Evolutionary conservation across 345 rosid species (phyloP).

Genomic region (Isatis tinctoria): DNA sequence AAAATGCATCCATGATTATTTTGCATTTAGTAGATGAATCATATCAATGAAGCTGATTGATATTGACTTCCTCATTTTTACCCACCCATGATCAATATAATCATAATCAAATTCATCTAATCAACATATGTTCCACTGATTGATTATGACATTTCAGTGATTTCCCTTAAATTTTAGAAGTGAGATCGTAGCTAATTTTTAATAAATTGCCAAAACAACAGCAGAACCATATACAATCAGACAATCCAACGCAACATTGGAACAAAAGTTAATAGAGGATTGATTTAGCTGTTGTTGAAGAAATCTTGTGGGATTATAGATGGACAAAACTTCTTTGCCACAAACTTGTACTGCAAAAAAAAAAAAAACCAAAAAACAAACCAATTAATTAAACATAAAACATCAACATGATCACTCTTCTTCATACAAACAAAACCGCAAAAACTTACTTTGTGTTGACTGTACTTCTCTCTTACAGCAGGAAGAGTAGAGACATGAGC

Average conservation of each 20-base stretch:
- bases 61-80: not conserved
- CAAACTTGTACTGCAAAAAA: conserved; percentile 37
- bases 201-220: not conserved
- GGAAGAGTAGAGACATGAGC: conserved; percentile 59
- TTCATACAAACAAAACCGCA: not conserved
- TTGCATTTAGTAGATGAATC: not conserved
- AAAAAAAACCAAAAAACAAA: not conserved
- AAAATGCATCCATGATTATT: not conserved
- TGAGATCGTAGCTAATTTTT: not conserved
- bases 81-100: not conserved
- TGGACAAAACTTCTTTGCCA: conserved; percentile 82
- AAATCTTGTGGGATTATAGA: conserved; percentile 63
- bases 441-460: conserved; percentile 85
- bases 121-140: not conserved
- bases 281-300: conserved; percentile 39
- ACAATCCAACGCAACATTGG: conserved; percentile 29
- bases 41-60: not conserved
- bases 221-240: conserved; percentile 14
- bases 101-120: not conserved
- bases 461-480: conserved; percentile 85
- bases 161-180: not conserved
- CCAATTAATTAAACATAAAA: not conserved
- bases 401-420: not conserved
- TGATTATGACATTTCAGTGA: not conserved
- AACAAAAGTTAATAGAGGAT: not conserved